Base-by-base conservation (phyloP, 371 early-diverging fungal genomes). In the Mortierella polycephala region DNA sequence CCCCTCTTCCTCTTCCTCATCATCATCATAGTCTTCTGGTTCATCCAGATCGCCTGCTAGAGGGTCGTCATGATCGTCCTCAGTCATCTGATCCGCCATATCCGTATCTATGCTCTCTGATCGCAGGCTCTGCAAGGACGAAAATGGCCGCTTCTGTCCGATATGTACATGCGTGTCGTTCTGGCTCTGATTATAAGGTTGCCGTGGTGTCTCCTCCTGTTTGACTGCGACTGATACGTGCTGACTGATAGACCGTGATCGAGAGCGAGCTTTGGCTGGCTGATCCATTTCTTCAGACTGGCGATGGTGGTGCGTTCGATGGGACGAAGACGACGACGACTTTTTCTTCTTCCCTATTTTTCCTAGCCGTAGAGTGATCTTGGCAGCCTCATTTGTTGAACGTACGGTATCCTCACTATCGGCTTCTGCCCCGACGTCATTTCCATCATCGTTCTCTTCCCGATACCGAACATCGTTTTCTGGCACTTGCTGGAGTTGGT, bases 1-100 rank as follows among this genome's bases (percentile, higher is more conserved):
- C 6, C 55, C 56, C 21, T 56, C 67, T 1, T 70, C 74, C 8
- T 76, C 75, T 11, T 72, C 60, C 0, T 80, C 75, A 13, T 80
- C 77, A 3, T 63, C 72, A n/a, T 76, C 72, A 8, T 66, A 81
- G 3, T 80, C 75, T 21, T 83, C 77, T n/a, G 67, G 73, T 16
- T 81, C 77, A 1, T 69, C 85, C 41, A 75, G 75, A 51, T 62
- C 85, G 65, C 71, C 83, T 62, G 55, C 76, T 74, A 53, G 70
- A 59, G 59, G 74, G 37, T 80, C 70, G 5, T 61, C 66, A 18
- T 62, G 13, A 46, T 72, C 66, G 41, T 68, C 66, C 18, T 67
- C 64, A 16, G 64, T 54, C 20, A 60, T 44, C 8, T 59, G 54
- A 11, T 20, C 51, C 42, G 12, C 56, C 41, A 42, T 16, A n/a